A percentile compares a stretch with the other conserved stretches of the same genome.
Conservation (phyloP, 495 filamentous ascomycete genomes). For the Trichoderma asperelloides region DNA sequence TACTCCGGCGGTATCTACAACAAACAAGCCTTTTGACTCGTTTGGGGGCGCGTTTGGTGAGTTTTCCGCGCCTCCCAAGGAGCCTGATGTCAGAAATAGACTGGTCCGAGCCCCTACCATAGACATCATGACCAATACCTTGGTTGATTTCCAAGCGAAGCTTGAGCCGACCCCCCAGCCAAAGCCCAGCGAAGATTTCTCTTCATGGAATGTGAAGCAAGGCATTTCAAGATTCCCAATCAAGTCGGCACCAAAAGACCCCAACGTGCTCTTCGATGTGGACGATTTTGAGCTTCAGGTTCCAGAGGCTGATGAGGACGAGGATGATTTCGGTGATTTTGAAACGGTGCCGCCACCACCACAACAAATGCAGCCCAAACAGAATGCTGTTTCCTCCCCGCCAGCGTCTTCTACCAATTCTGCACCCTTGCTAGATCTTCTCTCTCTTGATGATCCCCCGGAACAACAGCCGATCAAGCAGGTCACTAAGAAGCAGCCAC, state of each 20-base stretch:
- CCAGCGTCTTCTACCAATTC: not conserved
- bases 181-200: not conserved
- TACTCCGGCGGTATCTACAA: not conserved
- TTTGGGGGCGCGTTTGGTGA: not conserved
- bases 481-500: slow-evolving; percentile 6
- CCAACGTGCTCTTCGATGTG: slow-evolving; percentile 41
- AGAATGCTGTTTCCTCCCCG: not conserved
- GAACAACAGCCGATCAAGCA: not conserved
- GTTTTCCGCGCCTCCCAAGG: slow-evolving; percentile 8
- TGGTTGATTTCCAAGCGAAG: slow-evolving; percentile 23
- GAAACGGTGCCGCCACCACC: slow-evolving; percentile 24
- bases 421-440: slow-evolving; percentile 13
- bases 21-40: slow-evolving; percentile 1
- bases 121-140: slow-evolving; percentile 36
- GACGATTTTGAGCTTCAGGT: slow-evolving; percentile 33
- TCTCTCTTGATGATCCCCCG: slow-evolving; percentile 13
- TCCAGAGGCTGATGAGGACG: slow-evolving; percentile 15
- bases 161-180: not conserved
- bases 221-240: not conserved
- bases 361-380: slow-evolving; percentile 1
- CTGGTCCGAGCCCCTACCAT: slow-evolving; percentile 32
- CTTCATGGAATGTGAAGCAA: slow-evolving; percentile 14
- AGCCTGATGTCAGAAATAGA: slow-evolving; percentile 17
- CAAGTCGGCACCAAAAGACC: slow-evolving; percentile 17
- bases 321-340: slow-evolving; percentile 43